Evolutionary conservation across 2,329 filamentous ascomycete genomes (phyloP).

Genomic region (Diaporthe sp.): DNA sequence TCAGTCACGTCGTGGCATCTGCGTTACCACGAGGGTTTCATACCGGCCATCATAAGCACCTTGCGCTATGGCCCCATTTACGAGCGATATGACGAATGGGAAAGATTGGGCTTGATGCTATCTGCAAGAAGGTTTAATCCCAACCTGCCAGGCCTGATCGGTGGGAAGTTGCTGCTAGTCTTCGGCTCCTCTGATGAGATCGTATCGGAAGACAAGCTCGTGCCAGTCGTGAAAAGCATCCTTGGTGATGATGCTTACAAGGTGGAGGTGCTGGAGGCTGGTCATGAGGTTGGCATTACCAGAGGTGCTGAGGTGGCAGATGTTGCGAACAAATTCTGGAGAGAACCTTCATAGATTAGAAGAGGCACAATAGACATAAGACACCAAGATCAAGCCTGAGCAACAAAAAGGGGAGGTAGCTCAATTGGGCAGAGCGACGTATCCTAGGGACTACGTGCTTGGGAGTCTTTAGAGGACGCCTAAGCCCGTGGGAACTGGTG

Average conservation of each 20-base stretch:
- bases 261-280: slow-evolving; percentile 69
- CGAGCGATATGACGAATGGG: slow-evolving; percentile 73
- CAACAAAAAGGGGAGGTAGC: neutral
- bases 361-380: neutral
- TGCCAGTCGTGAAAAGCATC: slow-evolving; percentile 69
- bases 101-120: slow-evolving; percentile 64
- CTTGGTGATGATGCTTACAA: slow-evolving; percentile 70
- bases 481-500: neutral
- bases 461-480: slow-evolving; percentile 4
- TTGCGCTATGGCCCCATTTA: slow-evolving; percentile 79
- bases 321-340: slow-evolving; percentile 52
- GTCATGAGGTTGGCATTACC: slow-evolving; percentile 78
- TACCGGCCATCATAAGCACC: slow-evolving; percentile 77
- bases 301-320: slow-evolving; percentile 69
- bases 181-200: slow-evolving; percentile 76
- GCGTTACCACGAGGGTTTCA: slow-evolving; percentile 73
- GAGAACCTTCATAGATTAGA: neutral
- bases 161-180: slow-evolving; percentile 72
- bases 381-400: neutral
- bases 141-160: slow-evolving; percentile 51
- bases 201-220: slow-evolving; percentile 73
- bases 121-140: slow-evolving; percentile 49
- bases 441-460: neutral
- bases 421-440: slow-evolving; percentile 11
- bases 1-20: slow-evolving; percentile 79